Percentiles rank a stretch among this genome's conserved stretches.
These are phyloP conservation scores for Raffaelea arxii DNA, from an alignment of 2,329 filamentous ascomycete genomes.

Conservation along the genomic window DNA sequence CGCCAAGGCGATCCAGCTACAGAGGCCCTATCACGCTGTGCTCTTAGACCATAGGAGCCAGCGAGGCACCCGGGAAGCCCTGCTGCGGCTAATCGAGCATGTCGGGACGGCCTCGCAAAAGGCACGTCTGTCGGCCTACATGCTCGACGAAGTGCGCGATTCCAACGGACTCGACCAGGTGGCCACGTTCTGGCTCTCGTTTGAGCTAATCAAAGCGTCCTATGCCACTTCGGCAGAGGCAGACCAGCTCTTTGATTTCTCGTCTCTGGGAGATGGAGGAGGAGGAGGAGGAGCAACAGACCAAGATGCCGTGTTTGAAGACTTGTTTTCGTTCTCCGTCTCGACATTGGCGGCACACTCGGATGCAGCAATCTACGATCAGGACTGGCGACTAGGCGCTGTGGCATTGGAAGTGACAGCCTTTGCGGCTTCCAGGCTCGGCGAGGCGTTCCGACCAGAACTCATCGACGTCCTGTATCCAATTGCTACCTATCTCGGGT, in stretches of 20 bases:
- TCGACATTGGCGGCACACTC: slow-evolving; percentile 46
- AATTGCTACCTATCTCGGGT: slow-evolving; percentile 78
- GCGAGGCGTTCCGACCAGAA: slow-evolving; percentile 65
- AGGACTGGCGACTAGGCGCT: slow-evolving; percentile 65
- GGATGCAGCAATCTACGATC: slow-evolving; percentile 27
- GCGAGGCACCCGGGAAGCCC: slow-evolving; percentile 44
- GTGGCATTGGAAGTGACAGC: slow-evolving; percentile 74
- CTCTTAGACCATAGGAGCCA: slow-evolving; percentile 58
- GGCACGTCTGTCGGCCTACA: slow-evolving; percentile 50
- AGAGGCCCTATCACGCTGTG: slow-evolving; percentile 48
- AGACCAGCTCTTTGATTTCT: slow-evolving; percentile 57
- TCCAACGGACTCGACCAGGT: slow-evolving; percentile 50
- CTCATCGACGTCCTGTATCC: slow-evolving; percentile 89
- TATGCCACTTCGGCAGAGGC: slow-evolving; percentile 42
- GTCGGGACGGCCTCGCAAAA: slow-evolving; percentile 49
- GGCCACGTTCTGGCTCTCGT: slow-evolving; percentile 70
- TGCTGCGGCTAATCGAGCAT: slow-evolving; percentile 47
- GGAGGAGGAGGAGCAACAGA: slow-evolving; percentile 22
- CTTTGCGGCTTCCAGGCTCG: slow-evolving; percentile 59
- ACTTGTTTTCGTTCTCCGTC: slow-evolving; percentile 62
- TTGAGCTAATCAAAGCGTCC: slow-evolving; percentile 57
- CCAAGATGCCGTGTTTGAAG: slow-evolving; percentile 39
- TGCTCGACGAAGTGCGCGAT: slow-evolving; percentile 54
- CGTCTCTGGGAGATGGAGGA: slow-evolving; percentile 21
- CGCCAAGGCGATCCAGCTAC: slow-evolving; percentile 11